These are phyloP conservation scores for Pezicula rhizophila DNA, from an alignment of 2,329 filamentous ascomycete species.

Conservation along the genomic window DNA sequence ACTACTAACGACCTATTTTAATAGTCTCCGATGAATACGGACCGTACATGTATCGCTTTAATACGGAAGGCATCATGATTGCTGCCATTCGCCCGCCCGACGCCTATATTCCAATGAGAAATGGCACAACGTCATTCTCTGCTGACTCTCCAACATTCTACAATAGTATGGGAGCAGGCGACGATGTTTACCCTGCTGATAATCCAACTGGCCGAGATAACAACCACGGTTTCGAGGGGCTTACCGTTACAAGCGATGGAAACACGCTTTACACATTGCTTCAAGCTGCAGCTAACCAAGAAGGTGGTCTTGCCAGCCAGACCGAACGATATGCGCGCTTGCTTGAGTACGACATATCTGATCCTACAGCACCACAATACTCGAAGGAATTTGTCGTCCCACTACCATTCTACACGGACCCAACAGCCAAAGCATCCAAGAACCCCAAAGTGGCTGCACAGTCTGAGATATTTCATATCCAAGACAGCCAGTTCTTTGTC, in stretches of 20 bases:
- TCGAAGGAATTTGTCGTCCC: constrained; percentile 60
- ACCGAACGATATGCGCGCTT: constrained; percentile 54
- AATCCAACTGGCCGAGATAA: constrained; percentile 59
- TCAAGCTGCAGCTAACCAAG: constrained; percentile 59
- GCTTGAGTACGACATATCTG: constrained; percentile 56
- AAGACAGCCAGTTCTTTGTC: constrained; percentile 58
- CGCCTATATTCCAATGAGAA: constrained; percentile 58
- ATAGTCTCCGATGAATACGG: constrained; percentile 59
- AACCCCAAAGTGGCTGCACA: constrained; percentile 54
- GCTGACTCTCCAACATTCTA: constrained; percentile 59
- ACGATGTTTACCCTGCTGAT: constrained; percentile 45
- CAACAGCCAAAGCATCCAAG: constrained; percentile 33
- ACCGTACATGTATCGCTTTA: constrained; percentile 64
- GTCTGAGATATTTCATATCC: constrained; percentile 62
- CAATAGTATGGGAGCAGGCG: constrained; percentile 31
- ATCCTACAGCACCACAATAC: constrained; percentile 37
- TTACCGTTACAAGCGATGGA: constrained; percentile 57
- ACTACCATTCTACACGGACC: constrained; percentile 52
- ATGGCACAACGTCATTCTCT: constrained; percentile 55
- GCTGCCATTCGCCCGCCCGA: constrained; percentile 58
- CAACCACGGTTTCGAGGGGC: constrained; percentile 70
- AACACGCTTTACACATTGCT: constrained; percentile 59
- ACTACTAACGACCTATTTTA: neutral
- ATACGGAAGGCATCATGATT: constrained; percentile 49
- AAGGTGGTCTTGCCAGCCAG: constrained; percentile 49